phyloP scores from a whole-genome alignment of 352 stramenopile species.

The Pythium vanterpoolii region DNA sequence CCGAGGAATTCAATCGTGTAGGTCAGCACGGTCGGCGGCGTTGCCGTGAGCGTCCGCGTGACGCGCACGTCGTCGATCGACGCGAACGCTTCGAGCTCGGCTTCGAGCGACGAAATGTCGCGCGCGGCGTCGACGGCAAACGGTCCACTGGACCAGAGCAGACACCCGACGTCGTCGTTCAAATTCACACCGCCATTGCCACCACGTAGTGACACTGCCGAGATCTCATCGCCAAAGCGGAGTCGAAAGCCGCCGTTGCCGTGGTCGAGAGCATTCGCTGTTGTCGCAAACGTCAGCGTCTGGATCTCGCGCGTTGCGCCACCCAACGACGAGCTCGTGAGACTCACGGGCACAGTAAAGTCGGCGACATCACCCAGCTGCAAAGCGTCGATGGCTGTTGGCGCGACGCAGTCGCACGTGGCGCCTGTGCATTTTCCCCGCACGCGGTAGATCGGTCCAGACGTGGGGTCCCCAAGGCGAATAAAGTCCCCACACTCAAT shows the following conservation, averaged over 20 bases:
- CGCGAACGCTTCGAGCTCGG: slow-evolving; percentile 60
- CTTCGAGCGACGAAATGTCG: slow-evolving; percentile 55
- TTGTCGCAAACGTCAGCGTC: slow-evolving; percentile 46
- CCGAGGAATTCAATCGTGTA: slow-evolving; percentile 94
- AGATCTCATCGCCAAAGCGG: slow-evolving; percentile 88
- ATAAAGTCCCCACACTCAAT: slow-evolving; percentile 71
- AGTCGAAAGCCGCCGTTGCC: slow-evolving; percentile 87
- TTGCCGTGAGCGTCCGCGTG: slow-evolving; percentile 41
- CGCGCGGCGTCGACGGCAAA: slow-evolving; percentile 30
- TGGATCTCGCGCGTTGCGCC: slow-evolving; percentile 66
- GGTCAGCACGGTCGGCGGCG: slow-evolving; percentile 51
- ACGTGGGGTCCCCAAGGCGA: slow-evolving; percentile 42
- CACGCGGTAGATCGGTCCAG: slow-evolving; percentile 54
- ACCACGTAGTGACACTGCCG: slow-evolving; percentile 69
- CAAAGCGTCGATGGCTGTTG: slow-evolving; percentile 26
- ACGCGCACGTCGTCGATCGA: slow-evolving; percentile 77
- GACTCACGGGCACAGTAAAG: slow-evolving; percentile 34
- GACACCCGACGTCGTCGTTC: slow-evolving; percentile 74
- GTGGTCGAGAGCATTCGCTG: slow-evolving; percentile 30
- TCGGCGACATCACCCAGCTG: slow-evolving; percentile 49
- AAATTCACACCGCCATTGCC: slow-evolving; percentile 63
- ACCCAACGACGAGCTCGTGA: slow-evolving; percentile 37
- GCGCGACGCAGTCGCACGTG: slow-evolving; percentile 38
- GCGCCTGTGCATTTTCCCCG: slow-evolving; percentile 51
- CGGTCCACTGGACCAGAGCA: slow-evolving; percentile 68